phyloP scores from a whole-genome alignment of 2,329 filamentous ascomycete genomes.

The Xylaria sp. region DNA sequence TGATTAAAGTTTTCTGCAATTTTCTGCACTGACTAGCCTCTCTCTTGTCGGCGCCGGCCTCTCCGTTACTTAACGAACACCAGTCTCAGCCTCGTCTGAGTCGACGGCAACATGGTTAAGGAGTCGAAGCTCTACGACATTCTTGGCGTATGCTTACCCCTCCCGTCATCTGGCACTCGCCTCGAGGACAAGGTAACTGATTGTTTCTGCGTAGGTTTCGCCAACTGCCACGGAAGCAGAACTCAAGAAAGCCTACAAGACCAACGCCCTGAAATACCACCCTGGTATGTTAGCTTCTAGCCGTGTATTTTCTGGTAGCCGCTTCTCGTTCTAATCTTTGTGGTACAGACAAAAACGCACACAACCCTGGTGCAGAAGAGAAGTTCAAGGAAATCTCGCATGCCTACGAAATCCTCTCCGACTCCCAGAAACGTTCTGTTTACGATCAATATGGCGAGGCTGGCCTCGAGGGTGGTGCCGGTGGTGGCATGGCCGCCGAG shows the following conservation, averaged over 20 bases:
- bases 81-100: slow-evolving; percentile 5
- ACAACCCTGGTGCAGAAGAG: slow-evolving; percentile 89
- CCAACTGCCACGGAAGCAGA: slow-evolving; percentile 81
- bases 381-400: slow-evolving; percentile 99
- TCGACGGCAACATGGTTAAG: slow-evolving; percentile 68
- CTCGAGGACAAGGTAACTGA: slow-evolving; percentile 16
- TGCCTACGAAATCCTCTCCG: slow-evolving; percentile 93
- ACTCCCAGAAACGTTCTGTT: slow-evolving; percentile 84
- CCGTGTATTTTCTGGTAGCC: neutral
- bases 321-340: slow-evolving; percentile 14
- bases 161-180: neutral
- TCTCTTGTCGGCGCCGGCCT: neutral
- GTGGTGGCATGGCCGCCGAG: slow-evolving; percentile 89
- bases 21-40: neutral
- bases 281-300: slow-evolving; percentile 61
- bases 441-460: slow-evolving; percentile 99
- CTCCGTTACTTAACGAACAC: slow-evolving; percentile 1
- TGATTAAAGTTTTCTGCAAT: slow-evolving; percentile 5
- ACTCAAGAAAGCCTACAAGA: slow-evolving; percentile 89
- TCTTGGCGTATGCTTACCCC: slow-evolving; percentile 65
- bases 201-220: slow-evolving; percentile 60
- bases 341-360: slow-evolving; percentile 84
- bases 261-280: slow-evolving; percentile 80
- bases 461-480: slow-evolving; percentile 86
- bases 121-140: slow-evolving; percentile 80